Evolutionary conservation across 495 filamentous ascomycete genomes (phyloP).

Genomic region (Penicillium robsamsonii): DNA sequence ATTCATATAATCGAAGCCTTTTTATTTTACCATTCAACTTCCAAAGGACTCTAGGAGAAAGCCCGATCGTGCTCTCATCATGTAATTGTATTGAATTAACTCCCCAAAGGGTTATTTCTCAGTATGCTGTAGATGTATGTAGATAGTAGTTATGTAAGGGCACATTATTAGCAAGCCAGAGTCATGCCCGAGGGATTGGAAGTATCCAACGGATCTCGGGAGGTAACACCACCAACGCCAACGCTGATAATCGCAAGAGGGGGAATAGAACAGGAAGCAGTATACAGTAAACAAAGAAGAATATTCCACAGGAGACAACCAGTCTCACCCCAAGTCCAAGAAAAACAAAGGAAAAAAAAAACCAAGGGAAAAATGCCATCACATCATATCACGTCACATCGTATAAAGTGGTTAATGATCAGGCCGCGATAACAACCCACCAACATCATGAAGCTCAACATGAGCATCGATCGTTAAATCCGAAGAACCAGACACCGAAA

Average conservation of each 20-base stretch:
- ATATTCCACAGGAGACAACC: neutral
- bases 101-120: neutral
- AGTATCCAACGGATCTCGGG: neutral
- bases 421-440: slow-evolving; percentile 45
- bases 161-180: slow-evolving; percentile 5
- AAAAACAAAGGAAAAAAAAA: slow-evolving; percentile 2
- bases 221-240: slow-evolving; percentile 21
- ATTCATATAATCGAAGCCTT: slow-evolving; percentile 17
- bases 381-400: slow-evolving; percentile 7
- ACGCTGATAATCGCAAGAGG: slow-evolving; percentile 12
- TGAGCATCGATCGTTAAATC: slow-evolving; percentile 24
- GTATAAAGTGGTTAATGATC: slow-evolving; percentile 1
- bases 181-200: neutral
- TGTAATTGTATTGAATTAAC: neutral
- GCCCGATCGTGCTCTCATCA: neutral
- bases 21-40: neutral
- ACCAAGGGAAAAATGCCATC: neutral
- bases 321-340: neutral
- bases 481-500: slow-evolving; percentile 16
- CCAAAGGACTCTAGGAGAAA: neutral
- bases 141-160: neutral
- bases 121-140: neutral
- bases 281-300: neutral
- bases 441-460: slow-evolving; percentile 53
- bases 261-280: slow-evolving; percentile 17